Conservation (phyloP, 2,329 filamentous ascomycete genomes). For the Phialophora macrospora region DNA sequence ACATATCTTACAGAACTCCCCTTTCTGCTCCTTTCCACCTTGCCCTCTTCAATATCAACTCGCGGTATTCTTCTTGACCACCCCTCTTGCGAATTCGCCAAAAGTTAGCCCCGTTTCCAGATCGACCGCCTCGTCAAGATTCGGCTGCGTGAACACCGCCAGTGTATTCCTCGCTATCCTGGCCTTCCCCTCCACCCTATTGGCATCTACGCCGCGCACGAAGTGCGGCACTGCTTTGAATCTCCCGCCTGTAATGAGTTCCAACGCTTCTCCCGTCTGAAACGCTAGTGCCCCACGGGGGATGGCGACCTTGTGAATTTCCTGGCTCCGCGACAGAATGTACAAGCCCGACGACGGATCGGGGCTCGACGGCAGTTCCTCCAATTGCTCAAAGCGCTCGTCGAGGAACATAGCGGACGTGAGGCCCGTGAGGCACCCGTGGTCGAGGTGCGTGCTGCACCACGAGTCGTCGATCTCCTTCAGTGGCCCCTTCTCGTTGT, state of each 20-base stretch:
- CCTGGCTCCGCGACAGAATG: constrained; percentile 81
- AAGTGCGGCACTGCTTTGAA: constrained; percentile 97
- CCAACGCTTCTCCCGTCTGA: constrained; percentile 90
- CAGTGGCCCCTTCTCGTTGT: not conserved
- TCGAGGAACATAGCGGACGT: constrained; percentile 97
- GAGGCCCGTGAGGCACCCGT: constrained; percentile 90
- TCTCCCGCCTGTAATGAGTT: constrained; percentile 85
- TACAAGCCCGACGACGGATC: constrained; percentile 89
- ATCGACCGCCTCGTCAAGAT: constrained; percentile 74
- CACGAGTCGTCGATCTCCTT: constrained; percentile 75
- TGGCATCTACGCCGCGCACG: constrained; percentile 74
- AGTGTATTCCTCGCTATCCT: constrained; percentile 80
- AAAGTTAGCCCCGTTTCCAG: constrained; percentile 75
- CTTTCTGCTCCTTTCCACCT: not conserved
- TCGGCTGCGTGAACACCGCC: constrained; percentile 96
- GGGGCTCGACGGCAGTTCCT: constrained; percentile 68
- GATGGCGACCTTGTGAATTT: constrained; percentile 88
- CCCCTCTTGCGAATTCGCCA: constrained; percentile 75
- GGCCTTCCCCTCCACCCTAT: constrained; percentile 43
- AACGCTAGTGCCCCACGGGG: constrained; percentile 91
- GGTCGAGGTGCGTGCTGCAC: constrained; percentile 80
- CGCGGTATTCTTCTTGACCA: constrained; percentile 73
- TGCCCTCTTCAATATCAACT: not conserved
- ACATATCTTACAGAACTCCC: not conserved
- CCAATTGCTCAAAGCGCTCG: constrained; percentile 54